Evolutionary conservation across 2,329 filamentous ascomycete genomes (phyloP).

Genomic region (Fusarium siculi): DNA sequence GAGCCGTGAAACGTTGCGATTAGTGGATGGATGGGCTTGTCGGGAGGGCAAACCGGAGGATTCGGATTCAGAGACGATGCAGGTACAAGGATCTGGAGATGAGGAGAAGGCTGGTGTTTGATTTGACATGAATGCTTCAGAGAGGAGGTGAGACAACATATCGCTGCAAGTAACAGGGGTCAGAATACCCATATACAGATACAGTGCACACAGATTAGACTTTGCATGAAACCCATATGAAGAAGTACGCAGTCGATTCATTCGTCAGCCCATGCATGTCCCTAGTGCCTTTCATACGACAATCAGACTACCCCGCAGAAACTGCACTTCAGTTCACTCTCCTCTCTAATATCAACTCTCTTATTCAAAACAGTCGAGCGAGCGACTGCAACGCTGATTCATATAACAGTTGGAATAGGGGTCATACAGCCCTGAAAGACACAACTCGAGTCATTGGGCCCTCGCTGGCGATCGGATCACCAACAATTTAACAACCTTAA

Average conservation of each 20-base stretch:
- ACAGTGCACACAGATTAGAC: not conserved
- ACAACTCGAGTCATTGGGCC: not conserved
- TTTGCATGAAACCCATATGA: not conserved
- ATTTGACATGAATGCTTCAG: not conserved
- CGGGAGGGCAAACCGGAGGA: slow-evolving; percentile 65
- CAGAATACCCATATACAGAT: not conserved
- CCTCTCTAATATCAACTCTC: not conserved
- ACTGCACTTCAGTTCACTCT: not conserved
- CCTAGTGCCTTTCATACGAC: slow-evolving; percentile 19
- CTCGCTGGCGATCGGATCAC: not conserved
- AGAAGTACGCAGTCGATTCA: not conserved
- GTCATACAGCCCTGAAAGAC: not conserved
- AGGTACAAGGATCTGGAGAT: slow-evolving; percentile 25
- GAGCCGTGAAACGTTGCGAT: slow-evolving; percentile 64
- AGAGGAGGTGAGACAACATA: not conserved
- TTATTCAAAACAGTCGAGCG: not conserved
- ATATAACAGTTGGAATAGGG: not conserved
- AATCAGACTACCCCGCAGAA: slow-evolving; percentile 24
- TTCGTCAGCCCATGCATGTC: slow-evolving; percentile 20
- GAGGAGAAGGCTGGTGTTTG: slow-evolving; percentile 45
- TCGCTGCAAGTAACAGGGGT: not conserved
- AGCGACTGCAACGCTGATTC: not conserved
- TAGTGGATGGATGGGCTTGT: slow-evolving; percentile 60
- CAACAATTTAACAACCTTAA: not conserved
- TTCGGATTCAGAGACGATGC: slow-evolving; percentile 38